These are phyloP conservation scores for Ogataea philodendri DNA, from an alignment of 805 yeast species.

Conservation along the genomic window DNA sequence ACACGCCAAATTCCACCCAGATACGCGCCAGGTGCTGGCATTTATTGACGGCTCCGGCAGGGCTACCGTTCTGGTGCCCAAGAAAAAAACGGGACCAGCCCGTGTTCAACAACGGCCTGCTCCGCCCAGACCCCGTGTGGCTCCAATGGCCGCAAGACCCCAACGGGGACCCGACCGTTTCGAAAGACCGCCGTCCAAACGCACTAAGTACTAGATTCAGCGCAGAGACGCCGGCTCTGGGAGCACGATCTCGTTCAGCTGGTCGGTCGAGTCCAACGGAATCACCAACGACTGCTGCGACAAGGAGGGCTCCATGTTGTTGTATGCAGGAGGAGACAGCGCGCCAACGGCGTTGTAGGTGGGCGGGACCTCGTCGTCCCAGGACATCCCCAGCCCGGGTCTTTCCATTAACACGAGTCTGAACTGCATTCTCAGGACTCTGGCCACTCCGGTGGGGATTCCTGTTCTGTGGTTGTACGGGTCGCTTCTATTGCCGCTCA, in stretches of 20 bases:
- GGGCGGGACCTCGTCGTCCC: slow-evolving; percentile 99
- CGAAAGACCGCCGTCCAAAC: slow-evolving; percentile 6
- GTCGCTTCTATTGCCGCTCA: slow-evolving; percentile 29
- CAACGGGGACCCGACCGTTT: slow-evolving; percentile 1
- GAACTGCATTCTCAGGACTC: slow-evolving; percentile 94
- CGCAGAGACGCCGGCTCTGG: slow-evolving; percentile 17
- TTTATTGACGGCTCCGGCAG: slow-evolving; percentile 22
- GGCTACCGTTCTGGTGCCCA: slow-evolving; percentile 16
- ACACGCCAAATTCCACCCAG: slow-evolving; percentile 23
- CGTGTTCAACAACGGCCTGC: slow-evolving; percentile 3
- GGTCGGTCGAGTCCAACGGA: slow-evolving; percentile 17
- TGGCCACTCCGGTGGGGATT: slow-evolving; percentile 90
- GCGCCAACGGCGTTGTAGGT: slow-evolving; percentile 83
- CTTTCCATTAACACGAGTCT: slow-evolving; percentile 80
- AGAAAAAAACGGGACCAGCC: slow-evolving; percentile 7
- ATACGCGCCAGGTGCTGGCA: slow-evolving; percentile 15
- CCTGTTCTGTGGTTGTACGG: slow-evolving; percentile 43
- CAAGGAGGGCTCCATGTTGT: slow-evolving; percentile 30
- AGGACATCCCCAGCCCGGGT: slow-evolving; percentile 92
- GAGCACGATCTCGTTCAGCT: slow-evolving; percentile 17
- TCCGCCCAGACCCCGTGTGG: slow-evolving; percentile 2
- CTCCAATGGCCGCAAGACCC: background rate
- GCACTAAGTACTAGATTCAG: slow-evolving; percentile 7
- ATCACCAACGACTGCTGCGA: slow-evolving; percentile 22
- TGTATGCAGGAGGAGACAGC: slow-evolving; percentile 84